These are phyloP conservation scores for Piedraia hortae DNA, from an alignment of 2,329 filamentous ascomycete genomes.

Conservation along the genomic window DNA sequence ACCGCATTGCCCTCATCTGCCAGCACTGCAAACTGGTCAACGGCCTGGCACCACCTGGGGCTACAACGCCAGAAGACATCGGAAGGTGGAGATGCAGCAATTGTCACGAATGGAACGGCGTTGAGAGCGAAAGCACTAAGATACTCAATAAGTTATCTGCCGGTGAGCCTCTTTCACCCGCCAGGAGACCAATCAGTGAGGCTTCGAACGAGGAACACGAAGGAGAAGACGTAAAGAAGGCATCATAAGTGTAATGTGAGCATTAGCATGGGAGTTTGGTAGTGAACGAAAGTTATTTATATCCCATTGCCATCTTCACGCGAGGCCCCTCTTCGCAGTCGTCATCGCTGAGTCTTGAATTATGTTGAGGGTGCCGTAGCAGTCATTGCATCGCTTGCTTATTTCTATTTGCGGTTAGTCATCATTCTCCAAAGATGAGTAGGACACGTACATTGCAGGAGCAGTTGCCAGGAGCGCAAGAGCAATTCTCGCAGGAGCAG, in stretches of 20 bases:
- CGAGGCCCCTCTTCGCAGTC: no score
- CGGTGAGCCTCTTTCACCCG: slow-evolving; percentile 2
- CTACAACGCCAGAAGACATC: slow-evolving; percentile 46
- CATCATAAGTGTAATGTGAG: slow-evolving; percentile 1
- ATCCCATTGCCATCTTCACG: no score
- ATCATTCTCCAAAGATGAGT: no score
- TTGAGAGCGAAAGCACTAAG: slow-evolving; percentile 46
- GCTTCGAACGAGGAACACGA: slow-evolving; percentile 1
- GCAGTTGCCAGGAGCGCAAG: no score
- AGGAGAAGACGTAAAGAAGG: neutral
- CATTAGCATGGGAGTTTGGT: no score
- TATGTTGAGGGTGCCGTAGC: no score
- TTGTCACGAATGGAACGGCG: slow-evolving; percentile 62
- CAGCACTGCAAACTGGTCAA: slow-evolving; percentile 63
- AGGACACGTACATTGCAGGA: no score
- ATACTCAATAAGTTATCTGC: slow-evolving; percentile 38
- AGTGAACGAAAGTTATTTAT: no score
- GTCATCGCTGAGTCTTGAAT: no score
- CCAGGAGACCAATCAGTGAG: slow-evolving; percentile 1
- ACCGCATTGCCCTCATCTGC: slow-evolving; percentile 73
- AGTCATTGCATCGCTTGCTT: no score
- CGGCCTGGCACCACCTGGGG: slow-evolving; percentile 77
- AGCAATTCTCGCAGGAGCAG: no score
- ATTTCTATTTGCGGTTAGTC: no score
- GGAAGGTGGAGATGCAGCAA: slow-evolving; percentile 70